Percentiles rank a stretch among this genome's conserved stretches.
phyloP scores from a whole-genome alignment of 306 rosid genomes.

The Pterocarpus santalinus region DNA sequence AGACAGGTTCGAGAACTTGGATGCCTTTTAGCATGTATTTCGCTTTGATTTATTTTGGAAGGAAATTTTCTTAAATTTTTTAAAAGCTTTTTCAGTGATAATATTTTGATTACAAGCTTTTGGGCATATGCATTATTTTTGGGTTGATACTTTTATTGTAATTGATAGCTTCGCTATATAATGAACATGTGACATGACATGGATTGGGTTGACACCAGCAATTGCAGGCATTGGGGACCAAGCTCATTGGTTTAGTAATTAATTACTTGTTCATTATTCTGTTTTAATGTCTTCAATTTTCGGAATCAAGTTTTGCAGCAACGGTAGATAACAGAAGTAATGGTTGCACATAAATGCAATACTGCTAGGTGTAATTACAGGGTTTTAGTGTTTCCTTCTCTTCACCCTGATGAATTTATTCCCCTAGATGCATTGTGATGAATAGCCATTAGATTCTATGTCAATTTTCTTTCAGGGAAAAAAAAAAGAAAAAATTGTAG shows the following conservation, averaged over 20 bases:
- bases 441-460: not conserved
- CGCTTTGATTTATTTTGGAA: too few species aligned
- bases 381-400: not conserved
- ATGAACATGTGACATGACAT: too few species aligned
- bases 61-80: too few species aligned
- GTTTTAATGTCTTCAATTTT: conserved; percentile 31
- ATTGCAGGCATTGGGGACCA: conserved; percentile 18
- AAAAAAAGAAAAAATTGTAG: not conserved
- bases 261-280: conserved; percentile 22
- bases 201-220: not conserved
- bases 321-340: conserved; percentile 21
- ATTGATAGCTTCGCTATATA: too few species aligned
- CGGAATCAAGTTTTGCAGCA: conserved; percentile 20
- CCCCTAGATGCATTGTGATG: conserved; percentile 1
- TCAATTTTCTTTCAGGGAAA: not conserved
- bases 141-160: too few species aligned
- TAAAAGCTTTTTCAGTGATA: too few species aligned
- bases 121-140: too few species aligned
- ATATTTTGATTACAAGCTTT: too few species aligned
- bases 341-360: conserved; percentile 30
- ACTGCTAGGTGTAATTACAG: conserved; percentile 22
- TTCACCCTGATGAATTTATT: not conserved
- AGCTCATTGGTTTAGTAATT: conserved; percentile 29
- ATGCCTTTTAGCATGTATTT: not conserved
- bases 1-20: not conserved